These are phyloP conservation scores for Coniochaeta ligniaria DNA, from an alignment of 2,329 filamentous ascomycete genomes.

Conservation along the genomic window DNA sequence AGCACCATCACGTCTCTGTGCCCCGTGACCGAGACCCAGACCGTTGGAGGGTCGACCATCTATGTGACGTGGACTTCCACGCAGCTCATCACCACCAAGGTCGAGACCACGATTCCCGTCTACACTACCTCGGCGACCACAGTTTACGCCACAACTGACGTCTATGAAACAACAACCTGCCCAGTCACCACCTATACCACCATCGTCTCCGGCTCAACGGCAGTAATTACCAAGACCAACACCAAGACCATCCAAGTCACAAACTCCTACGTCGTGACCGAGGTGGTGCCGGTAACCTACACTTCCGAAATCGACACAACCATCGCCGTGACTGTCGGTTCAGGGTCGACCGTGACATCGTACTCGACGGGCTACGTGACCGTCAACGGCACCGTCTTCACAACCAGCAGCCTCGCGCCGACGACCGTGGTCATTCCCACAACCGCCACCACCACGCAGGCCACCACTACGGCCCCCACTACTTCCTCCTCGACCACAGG, in stretches of 20 bases:
- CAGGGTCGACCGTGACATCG: conserved; percentile 24
- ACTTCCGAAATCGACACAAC: conserved; percentile 31
- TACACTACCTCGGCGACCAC: conserved; percentile 28
- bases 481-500: neutral
- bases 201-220: conserved; percentile 30
- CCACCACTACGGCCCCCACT: conserved; percentile 4
- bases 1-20: conserved; percentile 35
- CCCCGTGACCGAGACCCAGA: conserved; percentile 37
- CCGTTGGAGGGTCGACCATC: conserved; percentile 30
- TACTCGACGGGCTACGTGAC: conserved; percentile 27
- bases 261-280: conserved; percentile 26
- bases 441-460: conserved; percentile 8
- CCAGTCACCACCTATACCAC: conserved; percentile 34
- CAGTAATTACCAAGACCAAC: conserved; percentile 32
- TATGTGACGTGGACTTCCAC: conserved; percentile 33
- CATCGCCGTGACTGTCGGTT: conserved; percentile 26
- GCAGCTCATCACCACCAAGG: conserved; percentile 22
- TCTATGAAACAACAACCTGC: conserved; percentile 30
- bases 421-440: conserved; percentile 21
- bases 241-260: conserved; percentile 32
- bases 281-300: conserved; percentile 32
- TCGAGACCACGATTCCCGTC: conserved; percentile 22
- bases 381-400: conserved; percentile 17
- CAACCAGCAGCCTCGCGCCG: conserved; percentile 15
- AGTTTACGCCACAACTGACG: conserved; percentile 23